phyloP scores from a whole-genome alignment of 116 monocot species.

The Papilionanthe hybrid region DNA sequence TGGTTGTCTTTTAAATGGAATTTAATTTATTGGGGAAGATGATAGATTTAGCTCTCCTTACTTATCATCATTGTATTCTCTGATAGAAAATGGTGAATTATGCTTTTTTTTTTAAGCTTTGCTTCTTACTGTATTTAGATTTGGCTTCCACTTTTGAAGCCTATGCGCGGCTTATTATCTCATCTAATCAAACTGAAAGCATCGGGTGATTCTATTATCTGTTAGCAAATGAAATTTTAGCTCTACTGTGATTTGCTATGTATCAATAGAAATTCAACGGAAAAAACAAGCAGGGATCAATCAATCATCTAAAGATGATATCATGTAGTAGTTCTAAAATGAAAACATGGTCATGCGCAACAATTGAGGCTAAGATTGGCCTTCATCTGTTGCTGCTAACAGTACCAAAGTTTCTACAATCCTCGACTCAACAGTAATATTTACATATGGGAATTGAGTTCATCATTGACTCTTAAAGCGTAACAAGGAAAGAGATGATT shows the following conservation, averaged over 20 bases:
- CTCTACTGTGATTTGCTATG: no score
- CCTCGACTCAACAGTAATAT: not conserved
- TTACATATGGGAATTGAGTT: not conserved
- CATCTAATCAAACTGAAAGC: no score
- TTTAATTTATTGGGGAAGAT: constrained; percentile 1
- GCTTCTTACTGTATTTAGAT: no score
- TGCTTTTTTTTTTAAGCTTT: no score
- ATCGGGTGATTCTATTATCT: no score
- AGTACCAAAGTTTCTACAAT: not conserved
- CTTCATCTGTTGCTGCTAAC: not conserved
- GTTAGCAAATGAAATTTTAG: no score
- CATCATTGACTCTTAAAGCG: not conserved
- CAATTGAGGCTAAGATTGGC: not conserved
- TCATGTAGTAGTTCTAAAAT: not conserved
- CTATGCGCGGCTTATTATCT: no score
- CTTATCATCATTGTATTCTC: no score
- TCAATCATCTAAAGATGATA: not conserved
- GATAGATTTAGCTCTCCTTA: no score
- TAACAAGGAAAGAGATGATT: not conserved
- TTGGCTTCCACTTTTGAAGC: no score
- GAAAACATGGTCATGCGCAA: not conserved
- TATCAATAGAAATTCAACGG: not conserved
- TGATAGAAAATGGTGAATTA: no score
- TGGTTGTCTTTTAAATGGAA: not conserved
- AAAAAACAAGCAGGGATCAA: not conserved